Conservation (phyloP, 2,329 filamentous ascomycete genomes). For the Albifimbria verrucaria region DNA sequence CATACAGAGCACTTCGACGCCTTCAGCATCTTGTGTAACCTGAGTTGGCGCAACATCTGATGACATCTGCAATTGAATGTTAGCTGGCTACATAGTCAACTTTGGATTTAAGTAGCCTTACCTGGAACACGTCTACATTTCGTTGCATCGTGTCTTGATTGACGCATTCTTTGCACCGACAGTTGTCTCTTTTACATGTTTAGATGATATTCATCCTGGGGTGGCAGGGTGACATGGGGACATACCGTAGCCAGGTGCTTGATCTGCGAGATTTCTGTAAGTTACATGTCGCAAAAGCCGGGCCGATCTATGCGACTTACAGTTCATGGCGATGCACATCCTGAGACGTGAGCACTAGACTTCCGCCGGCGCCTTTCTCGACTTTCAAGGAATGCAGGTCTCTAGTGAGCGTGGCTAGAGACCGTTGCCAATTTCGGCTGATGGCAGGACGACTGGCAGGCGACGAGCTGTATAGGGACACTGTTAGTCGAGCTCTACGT, state of each 20-base stretch:
- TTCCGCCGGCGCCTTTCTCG: neutral
- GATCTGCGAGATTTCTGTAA: constrained; percentile 14
- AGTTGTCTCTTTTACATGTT: constrained; percentile 33
- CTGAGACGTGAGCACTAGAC: neutral
- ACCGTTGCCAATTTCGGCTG: neutral
- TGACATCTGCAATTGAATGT: constrained; percentile 23
- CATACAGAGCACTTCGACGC: constrained; percentile 33
- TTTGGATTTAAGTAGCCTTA: constrained; percentile 12
- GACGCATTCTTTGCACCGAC: constrained; percentile 37
- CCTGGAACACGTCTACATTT: constrained; percentile 38
- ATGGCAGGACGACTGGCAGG: neutral
- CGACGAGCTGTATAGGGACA: neutral
- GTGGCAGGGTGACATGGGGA: neutral
- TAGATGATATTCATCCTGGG: neutral
- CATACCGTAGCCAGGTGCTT: constrained; percentile 25
- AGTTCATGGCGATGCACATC: neutral
- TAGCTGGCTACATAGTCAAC: neutral
- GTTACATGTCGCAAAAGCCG: neutral
- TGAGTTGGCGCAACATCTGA: constrained; percentile 24
- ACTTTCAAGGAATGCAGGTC: neutral
- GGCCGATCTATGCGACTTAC: neutral
- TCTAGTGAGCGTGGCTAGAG: too few relatives aligned
- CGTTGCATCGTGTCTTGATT: constrained; percentile 40
- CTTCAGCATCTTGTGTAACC: constrained; percentile 21
- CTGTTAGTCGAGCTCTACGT: neutral